Evolutionary conservation across 306 rosid species (phyloP), one percentile per base, ranked within the genome.

Genomic region (Lathyrus aphaca): DNA sequence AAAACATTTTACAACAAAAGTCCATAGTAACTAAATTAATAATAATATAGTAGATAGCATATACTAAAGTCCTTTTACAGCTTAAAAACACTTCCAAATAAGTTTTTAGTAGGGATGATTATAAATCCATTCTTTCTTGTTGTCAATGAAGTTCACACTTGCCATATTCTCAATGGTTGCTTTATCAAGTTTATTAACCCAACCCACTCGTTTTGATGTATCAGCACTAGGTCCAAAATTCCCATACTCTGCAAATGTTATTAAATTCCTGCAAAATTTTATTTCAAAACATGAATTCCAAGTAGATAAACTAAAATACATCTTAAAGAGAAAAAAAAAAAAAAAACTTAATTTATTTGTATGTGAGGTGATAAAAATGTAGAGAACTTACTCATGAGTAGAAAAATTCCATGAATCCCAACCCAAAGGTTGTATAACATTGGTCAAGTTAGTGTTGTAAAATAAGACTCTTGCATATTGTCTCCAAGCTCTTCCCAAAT

Each of bases 401-500:
- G 1, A 4, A 50, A 13, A 71, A 5, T 16, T 5, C 97, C 94
- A 86, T 32, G 90, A 44, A 9, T 74, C 38, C 97, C 97, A 93
- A 0, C 98, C 98, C 1, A 10, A 7, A 4, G 98, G 96, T 49
- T 76, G 72, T 0, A 93, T 64, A 43, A 88, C 4, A 10, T 64
- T 6, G 15, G 91, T 54, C 67, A 93, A 65, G 5, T 78, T 80
- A 10, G 97, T 75, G 3, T 79, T 56, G 81, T 90, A 83, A 72
- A 90, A 93, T 4, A 93, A 15, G 8, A 90, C 98, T 67, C 90
- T 85, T 3, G 98, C 72, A 18, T 80, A 90, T 1, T 2, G 57
- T 64, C 98, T 88, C 97, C 98, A 90, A 0, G 97, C 85, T 50
- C 97, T 85, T 39, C 97, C 98, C 69, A 93, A 80, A 64, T 29